Base-by-base conservation (phyloP, 345 rosid species). In the Salix exigua region DNA sequence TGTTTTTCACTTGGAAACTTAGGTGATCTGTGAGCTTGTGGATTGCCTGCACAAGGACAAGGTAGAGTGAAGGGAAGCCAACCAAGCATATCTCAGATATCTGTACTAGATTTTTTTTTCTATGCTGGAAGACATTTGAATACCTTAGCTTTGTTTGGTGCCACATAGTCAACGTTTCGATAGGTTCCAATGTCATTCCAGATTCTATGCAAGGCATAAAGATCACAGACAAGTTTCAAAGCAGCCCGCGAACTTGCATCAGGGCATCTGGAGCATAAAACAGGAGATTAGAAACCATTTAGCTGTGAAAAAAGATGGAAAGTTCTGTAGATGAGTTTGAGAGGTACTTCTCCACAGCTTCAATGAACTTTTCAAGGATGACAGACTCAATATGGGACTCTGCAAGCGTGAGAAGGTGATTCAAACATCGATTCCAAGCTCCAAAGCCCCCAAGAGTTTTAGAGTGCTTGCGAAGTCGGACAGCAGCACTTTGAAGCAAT, bases 141-240 rank as follows among this genome's bases (percentile, higher is more conserved):
- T 88, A 96, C 99, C 98, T 96, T 96, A 5, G 99, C 98, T 88
- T 96, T 96, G 90, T 96, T 94, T 61, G 98, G 99, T 8, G 99
- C 98, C 17, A 96, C 94, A 80, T 91, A 94, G 75, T 94, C 99
- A 30, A 94, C 97, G 58, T 87, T 93, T 63, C 89, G 94, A 86
- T 92, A 92, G 0, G 99, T 94, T 83, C 99, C 99, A 23, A 94
- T 91, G 85, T 94, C 97, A 65, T 88, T 88, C 99, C 98, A 96
- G 75, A 96, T 94, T 38, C 94, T 87, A 58, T 96, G 89, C 89
- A 96, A 79, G 75, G 99, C 99, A 82, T 94, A 96, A 69, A 96
- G 98, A 87, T 96, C 98, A 48, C 98, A 96, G 6, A 82, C 91
- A 74, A 96, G 92, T 81, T 96, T 96, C 81, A 96, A 82, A 72